Base-by-base conservation (phyloP, 2,329 filamentous ascomycete species). In the Epichloe typhina region DNA sequence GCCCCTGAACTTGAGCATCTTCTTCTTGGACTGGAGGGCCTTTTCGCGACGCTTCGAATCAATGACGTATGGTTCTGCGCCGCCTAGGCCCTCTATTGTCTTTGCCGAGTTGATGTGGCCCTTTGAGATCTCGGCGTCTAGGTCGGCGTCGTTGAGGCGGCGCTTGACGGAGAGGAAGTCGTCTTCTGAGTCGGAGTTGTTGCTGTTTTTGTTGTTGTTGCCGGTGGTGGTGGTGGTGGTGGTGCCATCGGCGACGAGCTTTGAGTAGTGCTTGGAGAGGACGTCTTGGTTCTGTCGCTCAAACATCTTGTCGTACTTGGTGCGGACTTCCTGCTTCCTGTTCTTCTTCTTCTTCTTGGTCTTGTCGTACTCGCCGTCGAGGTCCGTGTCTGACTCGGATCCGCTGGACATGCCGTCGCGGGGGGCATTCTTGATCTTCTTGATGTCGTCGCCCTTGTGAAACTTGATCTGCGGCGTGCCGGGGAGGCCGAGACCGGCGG, bases 241-340 rank as follows among this genome's bases (percentile, higher is more conserved):
- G 50, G 79, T 79, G 15, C 73, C 77, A 52, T 74, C 65, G 5
- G 75, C 75, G 53, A 97, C 82, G 55, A 98, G 77, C 62, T 91
- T 95, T 53, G 82, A 80, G 72, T 96, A 97, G 69, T 98, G 93
- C 51, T 84, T 82, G n/a, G 91, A 90, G 56, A 98, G 70, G 35
- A 98, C 86, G 63, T 96, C 90, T 68, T 97, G 91, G 68, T 98
- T 98, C 59, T 85, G 86, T 54, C 93, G 79, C 72, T 96, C 91
- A 67, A 97, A 96, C 93, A 98, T 97, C 59, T 88, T 84, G 67
- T 98, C 89, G 65, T 95, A 94, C 67, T 95, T 97, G 35, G 94
- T 98, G 54, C 89, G 80, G 17, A 95, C 87, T 59, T 82, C 79
- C 11, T 76, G 73, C 69, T 86, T 83, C 68, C 83, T 81, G 64